Percentiles rank a stretch among this genome's conserved stretches.
Conservation (phyloP, 306 rosid genomes). For the Sicyos baderoa region DNA sequence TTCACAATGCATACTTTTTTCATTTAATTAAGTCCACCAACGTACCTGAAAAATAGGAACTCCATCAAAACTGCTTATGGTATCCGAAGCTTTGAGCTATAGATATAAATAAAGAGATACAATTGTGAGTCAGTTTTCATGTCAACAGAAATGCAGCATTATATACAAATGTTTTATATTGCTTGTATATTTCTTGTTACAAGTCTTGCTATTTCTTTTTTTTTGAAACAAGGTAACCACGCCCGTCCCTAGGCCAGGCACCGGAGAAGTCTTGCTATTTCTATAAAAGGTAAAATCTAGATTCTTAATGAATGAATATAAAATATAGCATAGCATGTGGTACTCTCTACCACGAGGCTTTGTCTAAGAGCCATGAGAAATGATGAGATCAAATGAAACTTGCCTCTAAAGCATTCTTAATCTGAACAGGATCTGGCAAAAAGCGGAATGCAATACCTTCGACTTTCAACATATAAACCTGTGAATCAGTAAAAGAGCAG, state of each 20-base stretch:
- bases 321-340: neutral
- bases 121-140: conserved; percentile 18
- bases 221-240: too few relatives aligned
- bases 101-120: conserved; percentile 16
- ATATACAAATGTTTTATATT: neutral
- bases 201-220: neutral
- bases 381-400: conserved; percentile 21
- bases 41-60: conserved; percentile 93
- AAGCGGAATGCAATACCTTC: conserved; percentile 96
- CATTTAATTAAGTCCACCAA: conserved; percentile 23
- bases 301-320: neutral
- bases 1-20: neutral
- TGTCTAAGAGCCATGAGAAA: neutral
- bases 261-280: neutral
- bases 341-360: neutral
- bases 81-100: conserved; percentile 55
- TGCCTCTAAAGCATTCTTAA: conserved; percentile 87
- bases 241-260: too few relatives aligned
- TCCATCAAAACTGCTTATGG: conserved; percentile 65
- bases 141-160: neutral
- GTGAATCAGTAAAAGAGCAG: conserved; percentile 10
- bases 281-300: neutral
- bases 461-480: conserved; percentile 95
- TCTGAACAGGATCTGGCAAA: conserved; percentile 91
- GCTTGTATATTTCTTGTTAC: neutral